These are phyloP conservation scores for Trypanosomatidae sp. DNA, from an alignment of 208 protist genomes.

Conservation along the genomic window DNA sequence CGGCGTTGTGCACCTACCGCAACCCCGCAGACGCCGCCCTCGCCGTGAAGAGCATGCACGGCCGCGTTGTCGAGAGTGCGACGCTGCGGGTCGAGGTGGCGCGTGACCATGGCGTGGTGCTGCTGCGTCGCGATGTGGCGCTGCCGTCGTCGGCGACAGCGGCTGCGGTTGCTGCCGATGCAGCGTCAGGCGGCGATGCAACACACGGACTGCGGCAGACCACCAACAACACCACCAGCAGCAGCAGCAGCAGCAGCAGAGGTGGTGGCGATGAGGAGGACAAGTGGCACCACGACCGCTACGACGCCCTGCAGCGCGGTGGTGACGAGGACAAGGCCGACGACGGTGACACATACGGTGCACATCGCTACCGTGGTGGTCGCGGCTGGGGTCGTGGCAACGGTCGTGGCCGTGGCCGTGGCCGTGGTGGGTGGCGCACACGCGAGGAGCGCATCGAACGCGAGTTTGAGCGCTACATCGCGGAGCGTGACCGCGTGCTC, in stretches of 20 bases:
- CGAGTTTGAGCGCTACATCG: constrained; percentile 40
- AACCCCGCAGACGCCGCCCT: constrained; percentile 77
- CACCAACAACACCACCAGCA: not conserved
- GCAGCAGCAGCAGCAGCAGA: not conserved
- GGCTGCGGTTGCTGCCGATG: constrained; percentile 1
- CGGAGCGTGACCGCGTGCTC: constrained; percentile 15
- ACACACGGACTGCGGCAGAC: not conserved
- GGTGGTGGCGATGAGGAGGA: not conserved
- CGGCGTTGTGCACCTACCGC: constrained; percentile 74
- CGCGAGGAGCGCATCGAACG: constrained; percentile 16
- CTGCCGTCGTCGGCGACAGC: not conserved
- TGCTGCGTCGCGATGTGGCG: constrained; percentile 14
- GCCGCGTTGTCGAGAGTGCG: constrained; percentile 34
- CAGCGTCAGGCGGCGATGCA: not conserved
- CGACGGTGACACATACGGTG: not conserved
- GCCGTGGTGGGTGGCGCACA: constrained; percentile 4
- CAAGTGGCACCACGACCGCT: not conserved
- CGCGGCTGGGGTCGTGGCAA: constrained; percentile 19
- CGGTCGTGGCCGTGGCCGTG: constrained; percentile 11
- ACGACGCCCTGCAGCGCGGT: not conserved
- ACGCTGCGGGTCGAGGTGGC: constrained; percentile 53
- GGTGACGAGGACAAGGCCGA: not conserved
- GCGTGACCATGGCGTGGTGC: constrained; percentile 71
- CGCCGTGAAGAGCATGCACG: constrained; percentile 64
- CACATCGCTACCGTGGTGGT: constrained; percentile 1